These are phyloP conservation scores for Elsinoe necatrix DNA, from an alignment of 2,329 filamentous ascomycete species.

Conservation along the genomic window DNA sequence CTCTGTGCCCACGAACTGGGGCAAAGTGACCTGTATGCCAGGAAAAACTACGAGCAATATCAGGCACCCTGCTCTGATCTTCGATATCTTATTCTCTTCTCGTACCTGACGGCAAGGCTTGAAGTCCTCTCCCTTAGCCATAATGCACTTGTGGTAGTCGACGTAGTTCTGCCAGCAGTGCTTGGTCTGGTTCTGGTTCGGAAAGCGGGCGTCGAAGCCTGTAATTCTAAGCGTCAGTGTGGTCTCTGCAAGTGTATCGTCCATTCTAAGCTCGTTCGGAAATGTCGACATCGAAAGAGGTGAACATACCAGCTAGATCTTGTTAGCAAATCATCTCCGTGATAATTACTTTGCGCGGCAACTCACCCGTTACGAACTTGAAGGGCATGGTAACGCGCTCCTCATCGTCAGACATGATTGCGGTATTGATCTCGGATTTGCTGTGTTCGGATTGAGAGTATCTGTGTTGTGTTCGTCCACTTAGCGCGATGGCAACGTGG, in stretches of 20 bases:
- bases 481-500: background rate
- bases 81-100: background rate
- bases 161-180: slow-evolving; percentile 99
- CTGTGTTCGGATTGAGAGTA: slow-evolving; percentile 17
- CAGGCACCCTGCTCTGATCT: background rate
- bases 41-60: slow-evolving; percentile 66
- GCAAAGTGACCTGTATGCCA: slow-evolving; percentile 95
- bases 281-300: background rate
- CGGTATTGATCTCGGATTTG: slow-evolving; percentile 28
- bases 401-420: slow-evolving; percentile 85
- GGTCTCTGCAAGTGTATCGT: background rate
- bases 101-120: slow-evolving; percentile 89
- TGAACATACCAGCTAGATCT: slow-evolving; percentile 28
- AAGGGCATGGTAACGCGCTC: slow-evolving; percentile 96
- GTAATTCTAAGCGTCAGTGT: slow-evolving; percentile 15
- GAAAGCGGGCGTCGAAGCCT: slow-evolving; percentile 99
- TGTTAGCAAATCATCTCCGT: slow-evolving; percentile 13
- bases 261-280: background rate
- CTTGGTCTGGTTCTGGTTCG: slow-evolving; percentile 96
- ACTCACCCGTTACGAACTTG: slow-evolving; percentile 99
- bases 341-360: slow-evolving; percentile 17
- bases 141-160: slow-evolving; percentile 99
- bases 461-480: slow-evolving; percentile 2
- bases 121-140: slow-evolving; percentile 97
- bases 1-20: slow-evolving; percentile 86